Evolutionary conservation across 2,329 filamentous ascomycete genomes (phyloP).

Genomic region (Zymoseptoria passerinii): DNA sequence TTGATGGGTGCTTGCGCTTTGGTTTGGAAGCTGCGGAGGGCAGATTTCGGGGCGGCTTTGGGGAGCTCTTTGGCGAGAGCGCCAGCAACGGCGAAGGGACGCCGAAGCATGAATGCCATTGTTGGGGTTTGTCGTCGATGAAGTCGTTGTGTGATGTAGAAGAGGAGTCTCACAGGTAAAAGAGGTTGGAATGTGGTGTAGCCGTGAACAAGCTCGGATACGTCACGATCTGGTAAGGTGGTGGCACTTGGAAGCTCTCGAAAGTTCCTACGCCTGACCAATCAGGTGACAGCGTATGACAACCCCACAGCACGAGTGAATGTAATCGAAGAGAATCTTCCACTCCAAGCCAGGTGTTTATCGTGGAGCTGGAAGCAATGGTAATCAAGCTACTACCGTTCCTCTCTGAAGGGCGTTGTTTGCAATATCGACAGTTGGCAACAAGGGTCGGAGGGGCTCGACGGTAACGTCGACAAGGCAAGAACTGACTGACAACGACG

Average conservation of each 20-base stretch:
- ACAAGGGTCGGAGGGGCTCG: background rate
- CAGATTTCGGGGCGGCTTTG: conserved; percentile 34
- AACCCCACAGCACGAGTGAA: background rate
- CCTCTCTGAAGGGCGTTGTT: background rate
- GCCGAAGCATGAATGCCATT: conserved; percentile 59
- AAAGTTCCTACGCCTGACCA: background rate
- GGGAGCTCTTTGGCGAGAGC: conserved; percentile 47
- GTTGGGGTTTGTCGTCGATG: conserved; percentile 11
- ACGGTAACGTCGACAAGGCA: background rate
- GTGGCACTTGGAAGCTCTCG: background rate
- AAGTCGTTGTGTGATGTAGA: background rate
- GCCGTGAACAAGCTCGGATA: background rate
- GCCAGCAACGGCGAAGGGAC: conserved; percentile 55
- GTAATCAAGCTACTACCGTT: too few relatives aligned
- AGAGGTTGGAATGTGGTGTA: background rate
- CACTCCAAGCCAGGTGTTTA: too few relatives aligned
- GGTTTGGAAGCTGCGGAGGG: conserved; percentile 52
- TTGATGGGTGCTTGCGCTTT: conserved; percentile 44
- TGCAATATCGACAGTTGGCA: background rate
- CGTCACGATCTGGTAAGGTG: background rate
- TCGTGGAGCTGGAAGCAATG: too few relatives aligned
- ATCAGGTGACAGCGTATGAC: background rate
- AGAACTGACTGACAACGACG: background rate
- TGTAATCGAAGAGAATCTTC: background rate
- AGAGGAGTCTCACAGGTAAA: background rate